phyloP scores from a whole-genome alignment of 805 yeast species.

The Torulaspora delbrueckii region DNA sequence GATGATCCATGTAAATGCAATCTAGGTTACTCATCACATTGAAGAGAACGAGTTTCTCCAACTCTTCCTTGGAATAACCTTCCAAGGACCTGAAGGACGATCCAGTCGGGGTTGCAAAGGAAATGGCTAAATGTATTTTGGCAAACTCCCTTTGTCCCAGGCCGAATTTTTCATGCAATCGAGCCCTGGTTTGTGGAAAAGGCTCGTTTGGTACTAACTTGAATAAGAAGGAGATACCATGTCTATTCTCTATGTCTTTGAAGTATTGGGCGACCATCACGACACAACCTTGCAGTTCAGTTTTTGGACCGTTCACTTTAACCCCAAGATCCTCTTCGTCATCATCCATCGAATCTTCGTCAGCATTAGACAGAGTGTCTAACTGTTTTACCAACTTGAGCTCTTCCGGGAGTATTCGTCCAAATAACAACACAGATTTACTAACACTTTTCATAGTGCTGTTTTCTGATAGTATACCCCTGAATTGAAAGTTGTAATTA shows the following conservation, averaged over 20 bases:
- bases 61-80: conserved; percentile 50
- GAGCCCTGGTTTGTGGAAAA: conserved; percentile 53
- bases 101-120: conserved; percentile 32
- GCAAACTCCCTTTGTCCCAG: conserved; percentile 75
- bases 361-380: conserved; percentile 11
- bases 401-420: conserved; percentile 44
- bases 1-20: conserved; percentile 77
- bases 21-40: conserved; percentile 49
- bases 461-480: conserved; percentile 36
- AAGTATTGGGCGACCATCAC: conserved; percentile 73
- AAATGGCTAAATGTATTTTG: conserved; percentile 52
- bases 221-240: conserved; percentile 84
- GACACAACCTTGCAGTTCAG: conserved; percentile 36
- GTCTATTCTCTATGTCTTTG: conserved; percentile 59
- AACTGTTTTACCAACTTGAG: conserved; percentile 25
- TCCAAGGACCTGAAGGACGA: conserved; percentile 36
- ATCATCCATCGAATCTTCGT: conserved; percentile 18
- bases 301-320: conserved; percentile 2
- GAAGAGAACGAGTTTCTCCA: conserved; percentile 42
- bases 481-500: conserved; percentile 35
- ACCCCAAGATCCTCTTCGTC: conserved; percentile 17
- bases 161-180: conserved; percentile 69
- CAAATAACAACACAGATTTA: conserved; percentile 40
- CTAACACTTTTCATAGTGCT: conserved; percentile 39
- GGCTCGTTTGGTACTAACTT: conserved; percentile 64